These are phyloP conservation scores for Cyberlindnera euphorbiiphila DNA, from an alignment of 805 yeast genomes.

Conservation along the genomic window DNA sequence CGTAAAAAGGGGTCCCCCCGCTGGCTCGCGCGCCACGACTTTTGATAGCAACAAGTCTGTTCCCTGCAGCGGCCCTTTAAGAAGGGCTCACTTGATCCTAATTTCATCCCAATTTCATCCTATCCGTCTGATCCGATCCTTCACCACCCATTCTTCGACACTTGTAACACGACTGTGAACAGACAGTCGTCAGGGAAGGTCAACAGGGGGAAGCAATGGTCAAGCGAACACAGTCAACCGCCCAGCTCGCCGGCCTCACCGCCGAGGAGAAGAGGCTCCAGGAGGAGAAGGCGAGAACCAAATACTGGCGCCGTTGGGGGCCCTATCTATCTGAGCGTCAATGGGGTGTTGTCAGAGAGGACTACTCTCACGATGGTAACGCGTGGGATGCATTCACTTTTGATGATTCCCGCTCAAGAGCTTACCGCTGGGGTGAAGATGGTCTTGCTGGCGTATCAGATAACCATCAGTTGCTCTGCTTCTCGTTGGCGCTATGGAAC, in stretches of 20 bases:
- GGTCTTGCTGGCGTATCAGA: conserved; percentile 90
- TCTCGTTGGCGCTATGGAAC: conserved; percentile 89
- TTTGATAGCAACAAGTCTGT: too few species aligned
- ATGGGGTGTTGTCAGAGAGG: conserved; percentile 81
- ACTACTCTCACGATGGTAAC: conserved; percentile 79
- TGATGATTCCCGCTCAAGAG: conserved; percentile 75
- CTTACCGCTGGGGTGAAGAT: conserved; percentile 95
- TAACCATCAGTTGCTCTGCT: conserved; percentile 69
- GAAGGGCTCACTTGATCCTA: too few species aligned
- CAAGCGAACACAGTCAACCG: conserved; percentile 23
- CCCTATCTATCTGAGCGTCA: conserved; percentile 85
- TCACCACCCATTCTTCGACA: too few species aligned
- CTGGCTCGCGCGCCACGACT: too few species aligned
- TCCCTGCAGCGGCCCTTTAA: too few species aligned
- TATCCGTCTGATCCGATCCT: too few species aligned
- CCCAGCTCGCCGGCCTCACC: conserved; percentile 27
- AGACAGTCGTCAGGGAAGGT: too few species aligned
- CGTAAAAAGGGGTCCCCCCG: too few species aligned
- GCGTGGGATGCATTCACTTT: conserved; percentile 90
- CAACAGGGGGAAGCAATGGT: too few species aligned
- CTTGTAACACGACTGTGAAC: too few species aligned
- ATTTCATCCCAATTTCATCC: too few species aligned
- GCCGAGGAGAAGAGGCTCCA: conserved; percentile 35
- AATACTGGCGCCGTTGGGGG: conserved; percentile 89
- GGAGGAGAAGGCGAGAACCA: conserved; percentile 31